phyloP scores from a whole-genome alignment of 768 basidiomycete species.

The Auricularia auricula-judae region DNA sequence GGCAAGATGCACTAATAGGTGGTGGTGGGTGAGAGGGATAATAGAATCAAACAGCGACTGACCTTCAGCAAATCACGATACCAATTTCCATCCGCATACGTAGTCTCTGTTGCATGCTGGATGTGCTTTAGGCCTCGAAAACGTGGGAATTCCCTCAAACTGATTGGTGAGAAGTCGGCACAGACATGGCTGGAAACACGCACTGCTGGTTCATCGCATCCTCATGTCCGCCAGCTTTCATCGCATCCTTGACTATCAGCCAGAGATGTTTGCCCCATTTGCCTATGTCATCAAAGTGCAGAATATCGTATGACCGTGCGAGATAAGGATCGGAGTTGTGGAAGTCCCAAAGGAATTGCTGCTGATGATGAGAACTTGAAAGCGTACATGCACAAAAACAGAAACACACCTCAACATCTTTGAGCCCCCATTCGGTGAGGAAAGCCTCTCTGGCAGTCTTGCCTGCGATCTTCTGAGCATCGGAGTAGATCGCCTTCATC shows the following conservation, averaged over 20 bases:
- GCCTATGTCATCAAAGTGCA: constrained; percentile 20
- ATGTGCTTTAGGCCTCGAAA: constrained; percentile 23
- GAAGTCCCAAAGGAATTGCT: constrained; percentile 21
- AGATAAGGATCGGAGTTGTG: constrained; percentile 17
- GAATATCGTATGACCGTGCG: constrained; percentile 18
- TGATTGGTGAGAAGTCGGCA: constrained; percentile 2
- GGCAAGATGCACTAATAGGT: constrained; percentile 16
- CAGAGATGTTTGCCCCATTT: constrained; percentile 20
- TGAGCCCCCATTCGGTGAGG: constrained; percentile 13
- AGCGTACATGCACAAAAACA: neutral
- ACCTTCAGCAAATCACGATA: constrained; percentile 8
- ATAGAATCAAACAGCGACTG: neutral
- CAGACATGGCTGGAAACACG: constrained; percentile 1
- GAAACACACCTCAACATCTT: constrained; percentile 13
- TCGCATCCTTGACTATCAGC: constrained; percentile 9
- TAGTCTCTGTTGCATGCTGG: constrained; percentile 17
- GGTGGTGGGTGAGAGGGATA: constrained; percentile 1
- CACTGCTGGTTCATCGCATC: constrained; percentile 15
- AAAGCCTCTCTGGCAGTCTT: constrained; percentile 13
- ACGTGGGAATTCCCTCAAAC: constrained; percentile 18
- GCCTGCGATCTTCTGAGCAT: constrained; percentile 6
- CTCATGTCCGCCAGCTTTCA: constrained; percentile 8
- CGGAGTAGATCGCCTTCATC: constrained; percentile 12
- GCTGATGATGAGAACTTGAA: neutral
- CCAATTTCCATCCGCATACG: constrained; percentile 22